These are phyloP conservation scores for Diaporthe citri DNA, from an alignment of 2,329 filamentous ascomycete genomes.

Conservation along the genomic window DNA sequence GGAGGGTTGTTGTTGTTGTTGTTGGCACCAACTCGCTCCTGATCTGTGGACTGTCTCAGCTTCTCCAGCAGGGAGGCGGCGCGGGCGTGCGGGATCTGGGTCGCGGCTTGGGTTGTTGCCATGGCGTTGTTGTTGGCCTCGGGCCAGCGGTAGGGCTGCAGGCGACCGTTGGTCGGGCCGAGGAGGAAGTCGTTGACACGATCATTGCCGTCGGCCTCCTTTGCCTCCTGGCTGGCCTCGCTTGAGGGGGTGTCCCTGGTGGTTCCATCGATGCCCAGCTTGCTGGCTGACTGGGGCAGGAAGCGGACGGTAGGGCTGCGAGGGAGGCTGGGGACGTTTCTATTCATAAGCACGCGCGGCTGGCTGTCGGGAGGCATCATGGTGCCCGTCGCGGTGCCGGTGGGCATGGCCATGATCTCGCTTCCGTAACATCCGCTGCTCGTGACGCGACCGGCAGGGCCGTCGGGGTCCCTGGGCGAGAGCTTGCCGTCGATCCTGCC, in stretches of 20 bases:
- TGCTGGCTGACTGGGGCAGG: conserved; percentile 20
- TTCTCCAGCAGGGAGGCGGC: background rate
- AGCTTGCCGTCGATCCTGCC: conserved; percentile 34
- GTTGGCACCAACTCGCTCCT: background rate
- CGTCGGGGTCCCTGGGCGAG: conserved; percentile 28
- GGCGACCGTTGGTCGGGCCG: background rate
- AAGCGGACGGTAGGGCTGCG: conserved; percentile 27
- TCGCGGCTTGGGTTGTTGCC: too few species aligned
- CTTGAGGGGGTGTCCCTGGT: conserved; percentile 18
- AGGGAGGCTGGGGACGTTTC: conserved; percentile 8
- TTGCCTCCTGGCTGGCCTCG: conserved; percentile 8
- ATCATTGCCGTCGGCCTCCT: background rate
- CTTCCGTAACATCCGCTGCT: conserved; percentile 30
- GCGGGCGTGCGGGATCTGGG: background rate
- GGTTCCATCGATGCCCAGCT: conserved; percentile 17
- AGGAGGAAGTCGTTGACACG: conserved; percentile 33
- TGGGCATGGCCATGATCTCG: conserved; percentile 30
- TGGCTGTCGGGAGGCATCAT: background rate
- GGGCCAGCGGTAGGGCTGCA: too few species aligned
- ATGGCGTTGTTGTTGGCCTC: background rate
- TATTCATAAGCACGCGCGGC: background rate
- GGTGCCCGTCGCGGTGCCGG: background rate
- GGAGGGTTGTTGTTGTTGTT: background rate
- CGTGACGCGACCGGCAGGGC: conserved; percentile 23
- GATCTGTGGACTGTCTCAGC: background rate